phyloP scores from a whole-genome alignment of 257 asterid species.

The Nicotiana tabacum region DNA sequence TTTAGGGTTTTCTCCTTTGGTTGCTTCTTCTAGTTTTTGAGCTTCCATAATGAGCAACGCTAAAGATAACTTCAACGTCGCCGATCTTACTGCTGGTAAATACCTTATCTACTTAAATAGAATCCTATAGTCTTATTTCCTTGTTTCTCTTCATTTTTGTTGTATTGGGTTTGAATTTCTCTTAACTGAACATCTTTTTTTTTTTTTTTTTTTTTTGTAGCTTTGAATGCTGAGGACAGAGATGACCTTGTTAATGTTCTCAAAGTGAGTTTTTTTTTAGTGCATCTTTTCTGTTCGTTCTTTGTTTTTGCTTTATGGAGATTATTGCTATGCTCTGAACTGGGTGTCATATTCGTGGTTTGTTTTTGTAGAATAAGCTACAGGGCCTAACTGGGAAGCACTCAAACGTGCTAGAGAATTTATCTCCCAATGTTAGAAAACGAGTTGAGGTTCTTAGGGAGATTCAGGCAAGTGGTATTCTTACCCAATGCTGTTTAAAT shows the following conservation, averaged over 20 bases:
- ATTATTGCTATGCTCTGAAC: background rate
- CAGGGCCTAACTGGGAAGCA: conserved; percentile 58
- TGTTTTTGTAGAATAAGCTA: conserved; percentile 43
- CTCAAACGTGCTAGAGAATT: conserved; percentile 46
- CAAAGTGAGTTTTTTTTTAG: conserved; percentile 34
- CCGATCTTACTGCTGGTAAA: conserved; percentile 34
- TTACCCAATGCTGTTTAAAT: background rate
- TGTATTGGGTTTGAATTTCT: background rate
- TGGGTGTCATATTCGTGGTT: background rate
- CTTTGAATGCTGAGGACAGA: conserved; percentile 52
- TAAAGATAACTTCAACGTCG: conserved; percentile 23
- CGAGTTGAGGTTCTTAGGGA: conserved; percentile 56
- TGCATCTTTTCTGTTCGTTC: too few species aligned
- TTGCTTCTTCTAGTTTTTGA: too few species aligned
- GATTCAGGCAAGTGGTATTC: conserved; percentile 34
- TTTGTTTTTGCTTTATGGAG: background rate
- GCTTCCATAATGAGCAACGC: conserved; percentile 19
- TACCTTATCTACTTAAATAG: too few species aligned
- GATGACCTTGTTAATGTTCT: conserved; percentile 67
- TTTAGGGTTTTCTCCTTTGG: too few species aligned
- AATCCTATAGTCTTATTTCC: background rate
- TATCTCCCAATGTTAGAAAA: conserved; percentile 42
- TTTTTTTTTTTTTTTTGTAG: conserved; percentile 38
- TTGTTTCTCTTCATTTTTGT: background rate
- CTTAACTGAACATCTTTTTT: background rate